Conservation (phyloP, 805 yeast species). For the Saccharomyces jurei region DNA sequence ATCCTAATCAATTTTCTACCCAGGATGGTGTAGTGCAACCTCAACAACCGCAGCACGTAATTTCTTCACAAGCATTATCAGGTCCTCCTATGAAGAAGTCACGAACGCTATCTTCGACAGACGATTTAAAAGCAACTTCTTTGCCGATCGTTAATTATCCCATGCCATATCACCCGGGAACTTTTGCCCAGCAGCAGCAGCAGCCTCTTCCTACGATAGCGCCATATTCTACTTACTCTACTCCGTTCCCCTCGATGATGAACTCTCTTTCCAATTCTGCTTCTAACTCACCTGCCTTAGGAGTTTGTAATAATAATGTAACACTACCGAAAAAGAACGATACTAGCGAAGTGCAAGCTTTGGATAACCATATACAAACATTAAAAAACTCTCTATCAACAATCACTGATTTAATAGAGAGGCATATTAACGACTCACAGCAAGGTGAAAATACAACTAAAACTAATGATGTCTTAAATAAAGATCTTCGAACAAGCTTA, state of each 20-base stretch:
- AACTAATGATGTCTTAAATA: neutral
- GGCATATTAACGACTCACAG: neutral
- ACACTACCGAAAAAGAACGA: neutral
- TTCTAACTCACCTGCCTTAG: neutral
- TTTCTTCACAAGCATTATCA: neutral
- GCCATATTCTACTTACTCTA: neutral
- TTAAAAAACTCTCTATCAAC: slow-evolving; percentile 3
- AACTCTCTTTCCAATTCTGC: neutral
- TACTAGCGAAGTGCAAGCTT: slow-evolving; percentile 1
- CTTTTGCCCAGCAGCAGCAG: neutral
- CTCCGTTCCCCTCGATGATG: neutral
- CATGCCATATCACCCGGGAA: neutral
- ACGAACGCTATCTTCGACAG: neutral
- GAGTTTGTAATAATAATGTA: neutral
- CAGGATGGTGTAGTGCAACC: neutral
- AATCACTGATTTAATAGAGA: slow-evolving; percentile 4
- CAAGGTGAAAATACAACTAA: neutral
- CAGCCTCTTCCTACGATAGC: neutral
- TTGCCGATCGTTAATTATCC: neutral
- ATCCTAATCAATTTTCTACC: neutral
- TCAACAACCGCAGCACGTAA: neutral
- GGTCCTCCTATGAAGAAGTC: neutral
- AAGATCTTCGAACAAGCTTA: neutral
- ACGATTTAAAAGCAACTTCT: neutral
- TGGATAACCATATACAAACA: slow-evolving; percentile 3